Evolutionary conservation across 768 basidiomycete genomes (phyloP), one percentile per base, ranked within the genome.

Genomic region (Multifurca ochricompacta): DNA sequence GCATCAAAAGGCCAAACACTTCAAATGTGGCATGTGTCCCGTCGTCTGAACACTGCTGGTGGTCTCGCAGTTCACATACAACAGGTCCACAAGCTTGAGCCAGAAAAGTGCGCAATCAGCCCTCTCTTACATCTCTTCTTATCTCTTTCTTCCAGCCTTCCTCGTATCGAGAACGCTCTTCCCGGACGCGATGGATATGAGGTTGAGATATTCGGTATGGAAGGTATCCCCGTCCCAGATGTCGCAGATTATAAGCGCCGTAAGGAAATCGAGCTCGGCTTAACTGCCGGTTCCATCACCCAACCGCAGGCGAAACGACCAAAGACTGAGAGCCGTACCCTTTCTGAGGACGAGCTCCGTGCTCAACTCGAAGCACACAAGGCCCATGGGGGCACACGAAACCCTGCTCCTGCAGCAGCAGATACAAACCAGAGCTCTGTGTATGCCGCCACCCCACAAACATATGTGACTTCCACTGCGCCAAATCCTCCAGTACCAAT

Each of bases 191-290:
- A 97, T 70, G 92, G 94, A 1, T 97, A 97, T 63, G 95, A 98
- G 67, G 87, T 99, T 34, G 96, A 99, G 71, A 98, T 99, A 44
- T 98, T 98, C 61, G 96, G 96, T 21, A 98, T 99, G 96, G 95
- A 96, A 67, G 96, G 95, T 51, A 92, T 97, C 46, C 93, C 93
- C 7, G 86, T 85, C 3, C 89, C 91, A 31, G 94, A 95, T 68
- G 80, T 95, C 18, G 92, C 90, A 11, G 95, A 94, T 69, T 98
- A 94, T 77, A 95, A 91, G 66, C 86, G 91, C 48, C 84, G 90
- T 60, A 96, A 96, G 66, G 94, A 95, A 68, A 87, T 91, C 59
- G 93, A 97, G 67, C 80, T 91, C 3, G 94, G 96, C 30, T 79
- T 92, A 23, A 77, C 81, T 16, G 82, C 87, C 1, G 89, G 88